Evolutionary conservation across 129 eudicot genomes (phyloP).

Genomic region (Sambucus nigra): DNA sequence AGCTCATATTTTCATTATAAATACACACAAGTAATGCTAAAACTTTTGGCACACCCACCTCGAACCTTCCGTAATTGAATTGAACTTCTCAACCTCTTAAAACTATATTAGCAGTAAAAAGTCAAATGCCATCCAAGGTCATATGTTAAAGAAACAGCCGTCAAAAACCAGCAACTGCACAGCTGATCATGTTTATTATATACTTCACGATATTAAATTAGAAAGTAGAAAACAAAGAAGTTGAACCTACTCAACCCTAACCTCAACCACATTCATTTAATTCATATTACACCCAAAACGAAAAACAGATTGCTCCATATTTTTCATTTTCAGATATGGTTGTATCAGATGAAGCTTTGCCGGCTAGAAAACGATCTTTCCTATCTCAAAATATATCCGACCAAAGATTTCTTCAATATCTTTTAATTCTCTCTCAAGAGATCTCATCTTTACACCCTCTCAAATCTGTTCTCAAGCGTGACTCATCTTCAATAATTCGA

Average conservation of each 20-base stretch:
- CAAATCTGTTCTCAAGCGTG: constrained; percentile 35
- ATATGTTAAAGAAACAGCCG: too few relatives aligned
- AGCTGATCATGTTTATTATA: too few relatives aligned
- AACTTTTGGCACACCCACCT: background rate
- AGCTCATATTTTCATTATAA: too few relatives aligned
- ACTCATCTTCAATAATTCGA: constrained; percentile 53
- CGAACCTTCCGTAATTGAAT: background rate
- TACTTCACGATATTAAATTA: too few relatives aligned
- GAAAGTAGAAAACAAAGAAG: too few relatives aligned
- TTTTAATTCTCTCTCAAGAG: constrained; percentile 41
- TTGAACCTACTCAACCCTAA: background rate
- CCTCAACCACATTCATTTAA: constrained; percentile 7
- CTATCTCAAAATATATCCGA: constrained; percentile 38
- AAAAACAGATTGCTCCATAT: background rate
- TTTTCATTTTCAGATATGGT: constrained; percentile 30
- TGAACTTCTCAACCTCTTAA: background rate
- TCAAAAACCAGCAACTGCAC: too few relatives aligned
- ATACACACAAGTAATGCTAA: too few relatives aligned
- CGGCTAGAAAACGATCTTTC: constrained; percentile 48
- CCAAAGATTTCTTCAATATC: constrained; percentile 39
- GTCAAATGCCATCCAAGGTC: too few relatives aligned
- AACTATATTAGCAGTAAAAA: too few relatives aligned
- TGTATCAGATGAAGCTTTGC: constrained; percentile 41
- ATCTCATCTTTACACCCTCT: constrained; percentile 47
- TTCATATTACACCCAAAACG: constrained; percentile 12